A percentile compares a stretch with the other conserved stretches of the same genome.
These are phyloP conservation scores for Colletotrichum falcatum DNA, from an alignment of 2,329 filamentous ascomycete genomes.

Conservation along the genomic window DNA sequence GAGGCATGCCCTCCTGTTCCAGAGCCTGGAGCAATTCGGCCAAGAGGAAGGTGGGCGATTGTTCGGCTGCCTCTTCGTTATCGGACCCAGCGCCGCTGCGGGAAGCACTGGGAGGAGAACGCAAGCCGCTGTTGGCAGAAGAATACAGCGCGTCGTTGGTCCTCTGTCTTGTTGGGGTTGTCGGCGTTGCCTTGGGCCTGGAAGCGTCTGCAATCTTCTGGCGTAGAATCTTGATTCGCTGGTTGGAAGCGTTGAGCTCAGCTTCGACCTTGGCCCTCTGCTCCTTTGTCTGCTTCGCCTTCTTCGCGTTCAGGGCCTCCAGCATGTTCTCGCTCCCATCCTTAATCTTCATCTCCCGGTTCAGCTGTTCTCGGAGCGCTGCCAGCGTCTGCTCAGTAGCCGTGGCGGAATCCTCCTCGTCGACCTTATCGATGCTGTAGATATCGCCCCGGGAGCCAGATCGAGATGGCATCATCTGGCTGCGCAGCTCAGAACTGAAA, in stretches of 20 bases:
- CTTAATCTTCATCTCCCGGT: conserved; percentile 97
- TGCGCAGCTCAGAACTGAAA: conserved; percentile 89
- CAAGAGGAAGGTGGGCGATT: conserved; percentile 88
- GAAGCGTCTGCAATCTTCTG: conserved; percentile 72
- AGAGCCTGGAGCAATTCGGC: conserved; percentile 91
- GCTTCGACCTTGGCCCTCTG: conserved; percentile 84
- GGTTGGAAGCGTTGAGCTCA: conserved; percentile 90
- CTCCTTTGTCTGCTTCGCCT: conserved; percentile 93
- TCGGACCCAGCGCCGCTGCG: conserved; percentile 70
- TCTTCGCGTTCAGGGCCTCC: conserved; percentile 93
- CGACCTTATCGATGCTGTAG: conserved; percentile 67
- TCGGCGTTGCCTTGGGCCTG: conserved; percentile 59
- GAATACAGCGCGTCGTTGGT: conserved; percentile 60
- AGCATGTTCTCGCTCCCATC: conserved; percentile 97
- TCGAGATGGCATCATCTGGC: conserved; percentile 74
- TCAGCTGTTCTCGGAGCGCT: conserved; percentile 84
- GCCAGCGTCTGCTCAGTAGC: conserved; percentile 80
- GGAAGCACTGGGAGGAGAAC: conserved; percentile 69
- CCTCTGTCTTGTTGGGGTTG: conserved; percentile 65
- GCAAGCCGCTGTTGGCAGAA: conserved; percentile 56
- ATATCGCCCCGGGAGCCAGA: conserved; percentile 69
- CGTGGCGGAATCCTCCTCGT: conserved; percentile 69
- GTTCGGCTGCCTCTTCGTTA: conserved; percentile 75
- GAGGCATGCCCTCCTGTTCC: conserved; percentile 86
- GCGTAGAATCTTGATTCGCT: conserved; percentile 71